phyloP scores from a whole-genome alignment of 176 grass and related monocot genomes.

The Zoysia japonica region DNA sequence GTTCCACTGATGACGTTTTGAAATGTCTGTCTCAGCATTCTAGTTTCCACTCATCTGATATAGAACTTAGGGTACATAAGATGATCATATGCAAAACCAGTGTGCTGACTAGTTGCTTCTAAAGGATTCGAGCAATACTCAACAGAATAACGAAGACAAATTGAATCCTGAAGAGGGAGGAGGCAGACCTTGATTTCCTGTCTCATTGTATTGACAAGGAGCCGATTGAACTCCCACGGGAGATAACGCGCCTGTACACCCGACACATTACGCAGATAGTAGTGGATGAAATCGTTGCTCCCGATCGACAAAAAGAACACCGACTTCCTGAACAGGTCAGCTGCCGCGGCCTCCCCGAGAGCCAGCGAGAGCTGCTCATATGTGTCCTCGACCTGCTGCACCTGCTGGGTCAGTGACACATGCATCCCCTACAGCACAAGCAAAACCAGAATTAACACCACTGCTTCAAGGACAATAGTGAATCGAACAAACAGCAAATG shows the following conservation, averaged over 20 bases:
- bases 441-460: not conserved
- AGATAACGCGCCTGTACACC: conserved; percentile 62
- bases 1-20: not conserved
- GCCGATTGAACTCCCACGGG: conserved; percentile 79
- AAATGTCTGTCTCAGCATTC: not conserved
- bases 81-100: not conserved
- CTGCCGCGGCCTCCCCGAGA: conserved; percentile 62
- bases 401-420: conserved; percentile 65
- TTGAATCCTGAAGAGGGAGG: not conserved
- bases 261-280: conserved; percentile 64
- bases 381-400: conserved; percentile 75
- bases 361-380: conserved; percentile 54
- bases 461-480: not conserved
- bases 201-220: conserved; percentile 63
- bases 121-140: not conserved
- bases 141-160: conserved; percentile 3
- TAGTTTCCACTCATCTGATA: not conserved
- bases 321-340: conserved; percentile 55
- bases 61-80: not conserved
- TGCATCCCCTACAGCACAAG: conserved; percentile 60
- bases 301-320: conserved; percentile 79
- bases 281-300: conserved; percentile 85
- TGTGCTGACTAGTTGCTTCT: not conserved
- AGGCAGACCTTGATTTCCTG: conserved; percentile 58
- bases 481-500: not conserved